phyloP scores from a whole-genome alignment of 2,329 filamentous ascomycete species.

The Fusarium graminum region DNA sequence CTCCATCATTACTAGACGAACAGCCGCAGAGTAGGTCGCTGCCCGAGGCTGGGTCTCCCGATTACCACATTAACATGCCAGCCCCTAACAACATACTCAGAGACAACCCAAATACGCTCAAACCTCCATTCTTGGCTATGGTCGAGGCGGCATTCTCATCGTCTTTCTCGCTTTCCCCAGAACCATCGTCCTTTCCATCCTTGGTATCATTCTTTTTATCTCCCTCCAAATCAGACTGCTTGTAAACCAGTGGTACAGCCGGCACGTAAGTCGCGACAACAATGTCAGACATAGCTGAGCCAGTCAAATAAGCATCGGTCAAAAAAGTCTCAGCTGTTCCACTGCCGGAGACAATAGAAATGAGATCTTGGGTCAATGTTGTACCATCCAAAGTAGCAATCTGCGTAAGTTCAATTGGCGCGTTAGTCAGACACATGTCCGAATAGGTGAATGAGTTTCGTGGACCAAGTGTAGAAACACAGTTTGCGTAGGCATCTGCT shows the following conservation, averaged over 20 bases:
- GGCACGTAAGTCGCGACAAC: slow-evolving; percentile 17
- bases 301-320: not conserved
- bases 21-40: too few species aligned
- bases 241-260: slow-evolving; percentile 7
- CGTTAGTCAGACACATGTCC: not conserved
- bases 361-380: not conserved
- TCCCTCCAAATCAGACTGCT: not conserved
- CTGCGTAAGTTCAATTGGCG: not conserved
- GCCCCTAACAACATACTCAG: slow-evolving; percentile 14
- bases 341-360: not conserved
- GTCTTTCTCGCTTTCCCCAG: not conserved
- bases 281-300: not conserved
- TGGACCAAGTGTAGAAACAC: slow-evolving; percentile 1
- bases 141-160: not conserved
- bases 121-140: not conserved
- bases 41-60: too few species aligned
- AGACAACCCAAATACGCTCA: slow-evolving; percentile 3
- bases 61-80: slow-evolving; percentile 19
- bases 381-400: slow-evolving; percentile 10
- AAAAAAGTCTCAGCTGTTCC: not conserved
- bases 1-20: not conserved
- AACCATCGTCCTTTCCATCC: not conserved
- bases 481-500: not conserved
- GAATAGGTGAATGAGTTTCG: slow-evolving; percentile 3
- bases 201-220: not conserved